Percentiles rank a stretch among this genome's conserved stretches.
These are phyloP conservation scores for Huntiella bhutanensis DNA, from an alignment of 2,329 filamentous ascomycete species.

Conservation along the genomic window DNA sequence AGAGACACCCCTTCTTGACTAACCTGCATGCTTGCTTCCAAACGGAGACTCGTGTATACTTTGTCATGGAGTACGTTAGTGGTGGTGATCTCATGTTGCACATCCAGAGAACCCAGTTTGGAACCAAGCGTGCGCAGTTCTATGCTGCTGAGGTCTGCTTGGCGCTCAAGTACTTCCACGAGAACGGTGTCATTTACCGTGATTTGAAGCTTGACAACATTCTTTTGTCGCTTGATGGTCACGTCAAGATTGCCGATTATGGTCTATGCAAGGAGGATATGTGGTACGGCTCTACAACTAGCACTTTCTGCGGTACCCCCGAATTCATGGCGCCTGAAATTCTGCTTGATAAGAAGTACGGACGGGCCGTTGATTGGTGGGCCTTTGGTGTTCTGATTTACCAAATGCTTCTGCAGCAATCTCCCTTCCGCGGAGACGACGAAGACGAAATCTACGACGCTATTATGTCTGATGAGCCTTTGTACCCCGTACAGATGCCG, in stretches of 20 bases:
- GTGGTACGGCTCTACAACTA: slow-evolving; percentile 95
- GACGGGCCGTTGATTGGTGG: slow-evolving; percentile 97
- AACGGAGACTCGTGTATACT: slow-evolving; percentile 94
- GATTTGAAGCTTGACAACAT: slow-evolving; percentile 92
- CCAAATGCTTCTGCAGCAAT: slow-evolving; percentile 98
- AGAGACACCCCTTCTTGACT: slow-evolving; percentile 85
- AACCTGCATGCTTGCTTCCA: slow-evolving; percentile 97
- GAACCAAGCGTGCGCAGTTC: slow-evolving; percentile 92
- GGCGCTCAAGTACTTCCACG: slow-evolving; percentile 96
- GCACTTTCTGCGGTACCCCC: slow-evolving; percentile 97
- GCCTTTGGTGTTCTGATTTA: slow-evolving; percentile 98
- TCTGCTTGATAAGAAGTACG: slow-evolving; percentile 94
- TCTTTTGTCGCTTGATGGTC: slow-evolving; percentile 78
- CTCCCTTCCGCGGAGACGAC: slow-evolving; percentile 94
- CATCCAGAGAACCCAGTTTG: slow-evolving; percentile 92
- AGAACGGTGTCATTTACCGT: slow-evolving; percentile 97
- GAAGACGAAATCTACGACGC: slow-evolving; percentile 99
- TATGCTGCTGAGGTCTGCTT: slow-evolving; percentile 95
- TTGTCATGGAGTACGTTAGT: slow-evolving; percentile 98
- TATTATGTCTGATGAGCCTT: slow-evolving; percentile 87
- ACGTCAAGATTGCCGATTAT: slow-evolving; percentile 98
- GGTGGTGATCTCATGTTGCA: slow-evolving; percentile 98
- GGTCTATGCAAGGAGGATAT: slow-evolving; percentile 99
- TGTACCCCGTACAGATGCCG: slow-evolving; percentile 98
- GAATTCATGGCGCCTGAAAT: slow-evolving; percentile 99